Percentiles rank a stretch among this genome's conserved stretches.
Evolutionary conservation across 2,329 filamentous ascomycete species (phyloP).

Genomic region (Sporothrix globosa): DNA sequence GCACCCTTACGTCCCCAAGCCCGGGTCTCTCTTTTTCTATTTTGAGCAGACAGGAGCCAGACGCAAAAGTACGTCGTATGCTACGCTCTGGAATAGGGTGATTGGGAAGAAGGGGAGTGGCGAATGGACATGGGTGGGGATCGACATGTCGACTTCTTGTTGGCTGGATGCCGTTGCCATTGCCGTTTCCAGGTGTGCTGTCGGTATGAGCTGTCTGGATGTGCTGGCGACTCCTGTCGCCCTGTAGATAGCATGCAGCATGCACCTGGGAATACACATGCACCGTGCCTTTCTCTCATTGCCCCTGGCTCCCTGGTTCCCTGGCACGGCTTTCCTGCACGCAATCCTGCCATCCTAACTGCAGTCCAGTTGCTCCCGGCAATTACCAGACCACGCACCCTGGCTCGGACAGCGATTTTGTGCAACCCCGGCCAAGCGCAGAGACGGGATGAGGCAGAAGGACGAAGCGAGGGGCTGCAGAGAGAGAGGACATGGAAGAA

Average conservation of each 20-base stretch:
- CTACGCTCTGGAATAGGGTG: not conserved
- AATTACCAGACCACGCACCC: not conserved
- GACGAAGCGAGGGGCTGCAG: conserved; percentile 15
- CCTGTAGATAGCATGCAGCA: not conserved
- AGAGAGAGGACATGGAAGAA: not conserved
- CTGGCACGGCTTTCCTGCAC: not conserved
- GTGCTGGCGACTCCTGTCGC: not conserved
- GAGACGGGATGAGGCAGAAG: conserved; percentile 1
- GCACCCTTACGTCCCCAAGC: not conserved
- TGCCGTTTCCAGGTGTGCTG: not conserved
- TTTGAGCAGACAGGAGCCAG: conserved; percentile 15
- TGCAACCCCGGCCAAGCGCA: not conserved
- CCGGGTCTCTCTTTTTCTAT: not conserved
- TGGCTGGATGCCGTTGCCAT: not conserved
- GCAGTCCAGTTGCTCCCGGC: no score
- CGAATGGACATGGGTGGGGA: not conserved
- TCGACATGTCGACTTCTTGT: not conserved
- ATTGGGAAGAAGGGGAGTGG: not conserved
- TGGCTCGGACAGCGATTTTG: not conserved
- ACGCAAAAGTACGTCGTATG: conserved; percentile 22
- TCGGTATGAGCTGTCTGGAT: not conserved
- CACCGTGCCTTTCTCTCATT: conserved; percentile 4
- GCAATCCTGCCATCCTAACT: not conserved
- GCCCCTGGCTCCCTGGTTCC: not conserved
- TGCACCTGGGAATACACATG: not conserved